These are phyloP conservation scores for Arctium lappa DNA, from an alignment of 129 eudicot species.

Conservation along the genomic window DNA sequence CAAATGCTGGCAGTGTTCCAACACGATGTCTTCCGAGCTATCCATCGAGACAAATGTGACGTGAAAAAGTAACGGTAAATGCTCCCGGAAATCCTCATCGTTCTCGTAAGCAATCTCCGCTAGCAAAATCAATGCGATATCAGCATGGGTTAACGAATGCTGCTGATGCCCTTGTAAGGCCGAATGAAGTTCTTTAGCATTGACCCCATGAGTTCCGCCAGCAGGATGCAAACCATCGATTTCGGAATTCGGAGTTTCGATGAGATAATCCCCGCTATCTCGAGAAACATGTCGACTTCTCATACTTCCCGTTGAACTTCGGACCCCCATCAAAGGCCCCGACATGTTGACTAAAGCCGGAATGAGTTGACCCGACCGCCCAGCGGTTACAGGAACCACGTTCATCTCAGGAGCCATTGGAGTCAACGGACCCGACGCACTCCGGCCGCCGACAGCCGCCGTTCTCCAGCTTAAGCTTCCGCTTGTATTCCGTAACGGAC, in stretches of 20 bases:
- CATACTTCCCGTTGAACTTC: conserved; percentile 96
- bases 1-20: conserved; percentile 96
- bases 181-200: conserved; percentile 95
- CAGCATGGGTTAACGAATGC: conserved; percentile 90
- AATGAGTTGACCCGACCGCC: conserved; percentile 93
- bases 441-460: conserved; percentile 86
- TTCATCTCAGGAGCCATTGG: conserved; percentile 97
- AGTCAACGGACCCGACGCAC: conserved; percentile 92
- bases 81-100: conserved; percentile 93
- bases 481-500: conserved; percentile 84
- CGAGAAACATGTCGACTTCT: conserved; percentile 97
- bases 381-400: conserved; percentile 80
- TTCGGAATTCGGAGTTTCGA: conserved; percentile 97
- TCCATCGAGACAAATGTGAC: conserved; percentile 99
- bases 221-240: conserved; percentile 80
- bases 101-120: conserved; percentile 98
- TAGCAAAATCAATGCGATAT: conserved; percentile 82
- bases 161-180: conserved; percentile 98
- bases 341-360: conserved; percentile 96
- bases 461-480: conserved; percentile 99
- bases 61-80: conserved; percentile 88
- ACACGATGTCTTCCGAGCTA: conserved; percentile 93
- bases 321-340: conserved; percentile 91
- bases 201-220: conserved; percentile 64
- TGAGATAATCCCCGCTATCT: conserved; percentile 93